A percentile compares a stretch with the other conserved stretches of the same genome.
Conservation (phyloP, 495 filamentous ascomycete genomes). For the Annulohypoxylon bovei region DNA sequence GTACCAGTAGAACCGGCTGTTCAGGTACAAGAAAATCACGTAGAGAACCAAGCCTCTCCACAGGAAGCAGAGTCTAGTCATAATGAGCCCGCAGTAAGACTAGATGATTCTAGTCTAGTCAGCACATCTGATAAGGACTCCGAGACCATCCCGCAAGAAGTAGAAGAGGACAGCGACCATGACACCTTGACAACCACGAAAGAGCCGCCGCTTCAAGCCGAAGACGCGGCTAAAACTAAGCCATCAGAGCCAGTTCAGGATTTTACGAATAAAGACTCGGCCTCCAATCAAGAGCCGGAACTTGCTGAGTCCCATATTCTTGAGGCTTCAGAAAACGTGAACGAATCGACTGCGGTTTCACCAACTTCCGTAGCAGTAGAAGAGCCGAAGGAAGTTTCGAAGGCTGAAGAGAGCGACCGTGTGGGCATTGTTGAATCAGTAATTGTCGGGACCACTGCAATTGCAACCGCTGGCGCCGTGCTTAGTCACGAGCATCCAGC, state of each 20-base stretch:
- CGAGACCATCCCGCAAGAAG: neutral
- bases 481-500: neutral
- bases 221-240: neutral
- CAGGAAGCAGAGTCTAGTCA: neutral
- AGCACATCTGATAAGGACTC: neutral
- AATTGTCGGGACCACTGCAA: constrained; percentile 11
- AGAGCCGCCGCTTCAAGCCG: neutral
- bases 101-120: neutral
- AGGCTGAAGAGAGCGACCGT: neutral
- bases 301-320: neutral
- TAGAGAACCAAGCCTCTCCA: neutral
- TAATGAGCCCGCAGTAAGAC: neutral
- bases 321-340: constrained; percentile 1
- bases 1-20: neutral
- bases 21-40: constrained; percentile 3
- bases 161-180: neutral
- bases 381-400: neutral
- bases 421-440: neutral
- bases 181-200: neutral
- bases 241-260: neutral
- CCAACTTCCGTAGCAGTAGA: neutral
- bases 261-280: neutral
- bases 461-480: constrained; percentile 1
- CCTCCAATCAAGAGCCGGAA: constrained; percentile 1
- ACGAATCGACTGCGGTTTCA: neutral